Evolutionary conservation across 345 rosid species (phyloP).

Genomic region (Eucalyptus pauciflora): DNA sequence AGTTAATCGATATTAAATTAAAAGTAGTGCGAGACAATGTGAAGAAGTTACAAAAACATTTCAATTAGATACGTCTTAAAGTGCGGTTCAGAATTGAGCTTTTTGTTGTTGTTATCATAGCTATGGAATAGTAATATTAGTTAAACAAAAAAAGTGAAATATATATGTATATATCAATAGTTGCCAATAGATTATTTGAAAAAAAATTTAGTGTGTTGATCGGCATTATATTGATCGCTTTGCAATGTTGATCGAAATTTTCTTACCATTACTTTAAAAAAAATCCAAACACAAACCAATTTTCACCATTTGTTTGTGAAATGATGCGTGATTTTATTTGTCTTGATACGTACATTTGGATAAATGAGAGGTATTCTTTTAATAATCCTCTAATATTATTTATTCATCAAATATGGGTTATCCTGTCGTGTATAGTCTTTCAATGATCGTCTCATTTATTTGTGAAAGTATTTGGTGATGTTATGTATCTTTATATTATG

Average conservation of each 20-base stretch:
- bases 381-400: too few relatives aligned
- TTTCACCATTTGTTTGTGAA: not conserved
- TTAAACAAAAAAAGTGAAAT: not conserved
- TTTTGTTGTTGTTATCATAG: not conserved
- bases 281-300: not conserved
- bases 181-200: not conserved
- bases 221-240: not conserved
- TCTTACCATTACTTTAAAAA: not conserved
- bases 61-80: not conserved
- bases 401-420: not conserved
- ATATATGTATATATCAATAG: not conserved
- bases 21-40: not conserved
- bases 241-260: not conserved
- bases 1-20: not conserved
- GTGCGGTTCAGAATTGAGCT: not conserved
- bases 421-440: not conserved
- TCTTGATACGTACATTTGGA: not conserved
- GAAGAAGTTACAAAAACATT: not conserved
- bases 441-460: not conserved
- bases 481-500: not conserved
- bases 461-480: not conserved
- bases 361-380: too few relatives aligned
- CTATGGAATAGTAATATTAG: not conserved
- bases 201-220: not conserved
- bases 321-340: not conserved